Evolutionary conservation across 164 flowering plant genomes (phyloP).

Genomic region (Chimonanthus salicifolius): DNA sequence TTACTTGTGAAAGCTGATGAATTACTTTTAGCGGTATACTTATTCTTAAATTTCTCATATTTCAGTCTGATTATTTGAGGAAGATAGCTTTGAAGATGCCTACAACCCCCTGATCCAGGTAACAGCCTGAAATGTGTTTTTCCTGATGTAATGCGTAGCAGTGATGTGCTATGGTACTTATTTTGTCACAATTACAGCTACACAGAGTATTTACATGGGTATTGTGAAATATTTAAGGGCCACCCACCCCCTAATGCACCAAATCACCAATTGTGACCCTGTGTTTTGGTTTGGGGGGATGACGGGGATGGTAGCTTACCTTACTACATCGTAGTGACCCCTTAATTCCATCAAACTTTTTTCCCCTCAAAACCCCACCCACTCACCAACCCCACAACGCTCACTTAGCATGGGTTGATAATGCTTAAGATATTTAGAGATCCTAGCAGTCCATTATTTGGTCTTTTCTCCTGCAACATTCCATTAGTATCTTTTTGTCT

Average conservation of each 20-base stretch:
- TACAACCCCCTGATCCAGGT: slow-evolving; percentile 46
- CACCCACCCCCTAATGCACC: too few relatives aligned
- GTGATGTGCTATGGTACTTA: not conserved
- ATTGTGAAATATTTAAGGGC: too few relatives aligned
- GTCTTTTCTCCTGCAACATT: not conserved
- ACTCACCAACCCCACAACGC: not conserved
- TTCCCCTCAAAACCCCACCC: too few relatives aligned
- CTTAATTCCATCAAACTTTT: too few relatives aligned
- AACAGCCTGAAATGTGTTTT: slow-evolving; percentile 26
- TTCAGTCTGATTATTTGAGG: slow-evolving; percentile 60
- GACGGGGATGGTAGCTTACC: too few relatives aligned
- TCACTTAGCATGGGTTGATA: not conserved
- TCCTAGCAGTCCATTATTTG: not conserved
- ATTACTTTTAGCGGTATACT: not conserved
- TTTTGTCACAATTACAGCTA: not conserved
- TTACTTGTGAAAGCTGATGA: not conserved
- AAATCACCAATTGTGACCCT: too few relatives aligned
- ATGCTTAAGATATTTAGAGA: not conserved
- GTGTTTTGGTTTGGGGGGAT: too few relatives aligned
- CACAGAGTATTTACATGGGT: too few relatives aligned
- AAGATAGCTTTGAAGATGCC: slow-evolving; percentile 69
- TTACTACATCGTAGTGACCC: too few relatives aligned
- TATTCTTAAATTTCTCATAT: not conserved
- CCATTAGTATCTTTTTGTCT: too few relatives aligned
- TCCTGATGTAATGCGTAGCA: not conserved